Conservation (phyloP, 176 grass and related monocot species). For the Juncus effusus region DNA sequence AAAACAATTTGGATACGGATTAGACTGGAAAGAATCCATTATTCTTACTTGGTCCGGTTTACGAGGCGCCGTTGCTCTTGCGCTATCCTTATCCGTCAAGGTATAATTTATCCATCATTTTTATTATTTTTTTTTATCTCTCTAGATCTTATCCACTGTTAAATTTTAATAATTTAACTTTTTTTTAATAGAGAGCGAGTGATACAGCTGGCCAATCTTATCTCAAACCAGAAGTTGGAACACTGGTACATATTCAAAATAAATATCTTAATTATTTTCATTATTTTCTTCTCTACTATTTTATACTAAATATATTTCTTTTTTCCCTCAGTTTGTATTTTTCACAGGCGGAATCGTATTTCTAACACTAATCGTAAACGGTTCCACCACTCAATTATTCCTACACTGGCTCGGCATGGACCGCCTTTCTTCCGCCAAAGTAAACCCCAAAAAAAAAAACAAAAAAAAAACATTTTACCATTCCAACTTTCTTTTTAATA, state of each 20-base stretch:
- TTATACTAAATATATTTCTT: slow-evolving; percentile 27
- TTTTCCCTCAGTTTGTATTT: slow-evolving; percentile 75
- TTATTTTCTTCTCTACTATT: slow-evolving; percentile 11
- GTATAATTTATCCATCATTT: slow-evolving; percentile 22
- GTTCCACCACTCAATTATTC: slow-evolving; percentile 86
- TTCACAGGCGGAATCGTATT: slow-evolving; percentile 93
- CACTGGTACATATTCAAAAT: slow-evolving; percentile 52
- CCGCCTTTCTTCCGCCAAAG: slow-evolving; percentile 70
- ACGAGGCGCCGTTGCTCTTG: slow-evolving; percentile 78
- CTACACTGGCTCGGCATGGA: slow-evolving; percentile 61
- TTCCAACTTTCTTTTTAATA: too few species aligned
- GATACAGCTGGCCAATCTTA: slow-evolving; percentile 40
- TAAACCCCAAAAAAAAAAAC: slow-evolving; percentile 18
- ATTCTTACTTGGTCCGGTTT: slow-evolving; percentile 87
- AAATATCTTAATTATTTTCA: background rate
- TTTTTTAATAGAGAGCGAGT: slow-evolving; percentile 37
- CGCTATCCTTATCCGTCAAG: slow-evolving; percentile 76
- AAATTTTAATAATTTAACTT: slow-evolving; percentile 14
- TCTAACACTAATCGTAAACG: slow-evolving; percentile 84
- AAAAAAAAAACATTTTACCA: too few species aligned
- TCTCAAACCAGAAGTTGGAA: slow-evolving; percentile 66
- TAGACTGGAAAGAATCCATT: slow-evolving; percentile 68
- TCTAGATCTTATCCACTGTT: slow-evolving; percentile 18
- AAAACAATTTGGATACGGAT: slow-evolving; percentile 75
- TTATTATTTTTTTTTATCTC: background rate